phyloP scores from a whole-genome alignment of 2,329 filamentous ascomycete species.

The Diatrype stigma region DNA sequence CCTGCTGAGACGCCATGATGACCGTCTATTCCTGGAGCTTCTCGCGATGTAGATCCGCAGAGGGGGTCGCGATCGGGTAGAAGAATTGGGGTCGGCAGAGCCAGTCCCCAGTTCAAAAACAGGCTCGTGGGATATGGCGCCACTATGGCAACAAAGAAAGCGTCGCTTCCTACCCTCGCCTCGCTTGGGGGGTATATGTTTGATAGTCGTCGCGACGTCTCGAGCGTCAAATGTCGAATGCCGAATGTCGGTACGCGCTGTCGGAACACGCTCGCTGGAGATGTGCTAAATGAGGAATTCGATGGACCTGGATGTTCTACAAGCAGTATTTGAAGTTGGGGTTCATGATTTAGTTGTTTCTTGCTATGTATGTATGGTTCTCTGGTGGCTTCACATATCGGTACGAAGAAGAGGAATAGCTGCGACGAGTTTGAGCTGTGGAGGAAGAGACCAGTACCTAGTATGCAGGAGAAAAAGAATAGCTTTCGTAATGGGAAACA shows the following conservation, averaged over 20 bases:
- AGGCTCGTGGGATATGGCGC: no score
- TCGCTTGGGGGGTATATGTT: no score
- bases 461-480: not conserved
- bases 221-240: not conserved
- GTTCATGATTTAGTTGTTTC: no score
- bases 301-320: no score
- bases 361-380: no score
- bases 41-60: not conserved
- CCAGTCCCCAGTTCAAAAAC: no score
- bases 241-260: not conserved
- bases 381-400: no score
- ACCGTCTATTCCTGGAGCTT: constrained; percentile 4
- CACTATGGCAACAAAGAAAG: not conserved
- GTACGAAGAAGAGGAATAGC: not conserved
- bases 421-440: not conserved
- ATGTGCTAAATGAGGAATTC: no score
- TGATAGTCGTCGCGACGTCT: not conserved
- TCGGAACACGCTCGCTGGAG: not conserved
- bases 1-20: constrained; percentile 53
- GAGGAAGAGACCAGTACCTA: not conserved
- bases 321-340: no score
- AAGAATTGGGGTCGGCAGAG: no score
- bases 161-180: not conserved
- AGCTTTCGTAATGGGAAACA: not conserved
- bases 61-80: no score